Evolutionary conservation across 306 rosid genomes (phyloP).

Genomic region (Citrullus colocynthis): DNA sequence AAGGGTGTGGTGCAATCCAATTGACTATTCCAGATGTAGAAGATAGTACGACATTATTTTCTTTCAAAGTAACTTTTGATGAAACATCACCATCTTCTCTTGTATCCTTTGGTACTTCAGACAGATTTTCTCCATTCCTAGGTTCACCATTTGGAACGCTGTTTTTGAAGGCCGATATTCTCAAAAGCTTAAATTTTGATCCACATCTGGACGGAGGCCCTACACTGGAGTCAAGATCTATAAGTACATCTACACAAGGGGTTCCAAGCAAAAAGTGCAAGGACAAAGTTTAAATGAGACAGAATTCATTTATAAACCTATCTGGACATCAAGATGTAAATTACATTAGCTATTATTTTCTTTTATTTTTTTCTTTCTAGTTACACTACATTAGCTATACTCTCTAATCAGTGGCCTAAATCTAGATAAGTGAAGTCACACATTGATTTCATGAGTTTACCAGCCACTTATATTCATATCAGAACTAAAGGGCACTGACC

Average conservation of each 20-base stretch:
- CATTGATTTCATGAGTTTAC: neutral
- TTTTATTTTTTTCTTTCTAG: too few relatives aligned
- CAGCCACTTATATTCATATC: neutral
- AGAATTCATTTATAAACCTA: neutral
- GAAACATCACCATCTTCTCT: conserved; percentile 41
- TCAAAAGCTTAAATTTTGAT: conserved; percentile 38
- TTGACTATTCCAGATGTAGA: conserved; percentile 42
- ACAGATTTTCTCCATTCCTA: too few relatives aligned
- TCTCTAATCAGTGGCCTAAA: neutral
- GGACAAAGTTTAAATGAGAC: neutral
- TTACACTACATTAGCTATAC: neutral
- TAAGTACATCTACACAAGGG: neutral
- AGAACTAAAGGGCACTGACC: conserved; percentile 25
- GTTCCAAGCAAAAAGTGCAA: neutral
- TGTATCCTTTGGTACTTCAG: conserved; percentile 16
- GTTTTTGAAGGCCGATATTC: conserved; percentile 63
- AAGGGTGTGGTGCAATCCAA: conserved; percentile 30
- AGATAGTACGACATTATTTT: conserved; percentile 34
- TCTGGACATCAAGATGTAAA: neutral
- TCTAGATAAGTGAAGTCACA: neutral
- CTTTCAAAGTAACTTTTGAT: conserved; percentile 30
- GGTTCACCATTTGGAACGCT: conserved; percentile 24
- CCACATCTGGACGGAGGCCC: conserved; percentile 43
- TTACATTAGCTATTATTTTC: too few relatives aligned
- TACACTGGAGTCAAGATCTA: conserved; percentile 48